Percentiles rank a stretch among this genome's conserved stretches.
phyloP scores from a whole-genome alignment of 2,329 filamentous ascomycete species.

The Fusarium floridanum region DNA sequence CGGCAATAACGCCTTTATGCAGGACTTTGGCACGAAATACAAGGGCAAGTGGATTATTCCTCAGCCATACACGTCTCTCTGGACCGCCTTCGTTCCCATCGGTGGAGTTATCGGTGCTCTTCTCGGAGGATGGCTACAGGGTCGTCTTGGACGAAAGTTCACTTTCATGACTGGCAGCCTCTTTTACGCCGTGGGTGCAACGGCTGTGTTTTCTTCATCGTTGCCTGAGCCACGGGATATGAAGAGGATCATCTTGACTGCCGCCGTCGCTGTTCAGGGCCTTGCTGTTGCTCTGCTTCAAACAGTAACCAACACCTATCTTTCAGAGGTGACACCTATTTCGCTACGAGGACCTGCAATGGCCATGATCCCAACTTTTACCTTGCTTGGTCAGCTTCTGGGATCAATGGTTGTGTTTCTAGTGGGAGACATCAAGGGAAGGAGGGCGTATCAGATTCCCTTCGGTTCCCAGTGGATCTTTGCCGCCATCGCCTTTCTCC shows the following conservation, averaged over 20 bases:
- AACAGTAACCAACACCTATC: not conserved
- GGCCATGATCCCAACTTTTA: conserved; percentile 3
- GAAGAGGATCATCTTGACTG: not conserved
- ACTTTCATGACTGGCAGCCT: conserved; percentile 1
- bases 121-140: conserved; percentile 7
- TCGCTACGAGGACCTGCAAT: conserved; percentile 1
- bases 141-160: conserved; percentile 7
- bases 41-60: conserved; percentile 3
- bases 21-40: not conserved
- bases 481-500: not conserved
- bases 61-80: conserved; percentile 5
- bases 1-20: not conserved
- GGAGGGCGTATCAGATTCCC: not conserved
- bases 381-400: conserved; percentile 4
- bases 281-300: not conserved
- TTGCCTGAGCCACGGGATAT: not conserved
- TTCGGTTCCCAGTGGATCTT: conserved; percentile 12
- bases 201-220: not conserved
- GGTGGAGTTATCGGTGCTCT: conserved; percentile 4
- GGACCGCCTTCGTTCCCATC: conserved; percentile 4
- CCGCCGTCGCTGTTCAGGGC: not conserved
- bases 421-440: not conserved
- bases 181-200: not conserved
- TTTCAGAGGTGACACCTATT: conserved; percentile 3
- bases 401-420: not conserved